Conservation (phyloP, 345 rosid genomes). For the Erucastrum elatum region DNA sequence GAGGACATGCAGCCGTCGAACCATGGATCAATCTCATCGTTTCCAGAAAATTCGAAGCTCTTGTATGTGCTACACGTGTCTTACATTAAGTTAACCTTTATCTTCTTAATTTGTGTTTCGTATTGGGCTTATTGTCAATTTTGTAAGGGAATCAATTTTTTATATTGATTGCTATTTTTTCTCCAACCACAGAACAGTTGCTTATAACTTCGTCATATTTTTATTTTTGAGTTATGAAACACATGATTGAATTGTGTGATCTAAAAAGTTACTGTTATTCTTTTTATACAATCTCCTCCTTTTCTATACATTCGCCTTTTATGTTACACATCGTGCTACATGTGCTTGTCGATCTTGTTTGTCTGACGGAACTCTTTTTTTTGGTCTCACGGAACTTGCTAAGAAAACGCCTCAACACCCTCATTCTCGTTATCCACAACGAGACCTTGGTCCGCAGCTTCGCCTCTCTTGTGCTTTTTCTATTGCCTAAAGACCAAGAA, state of each 20-base stretch:
- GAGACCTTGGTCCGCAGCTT: constrained; percentile 69
- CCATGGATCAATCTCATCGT: not conserved
- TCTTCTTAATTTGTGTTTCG: too few relatives aligned
- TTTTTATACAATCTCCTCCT: not conserved
- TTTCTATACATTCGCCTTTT: constrained; percentile 55
- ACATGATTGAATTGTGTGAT: not conserved
- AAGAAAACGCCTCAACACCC: constrained; percentile 63
- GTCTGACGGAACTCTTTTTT: constrained; percentile 48
- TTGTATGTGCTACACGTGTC: too few relatives aligned
- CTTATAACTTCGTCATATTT: not conserved
- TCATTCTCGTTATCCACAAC: constrained; percentile 79
- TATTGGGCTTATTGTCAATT: too few relatives aligned
- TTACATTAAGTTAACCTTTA: too few relatives aligned
- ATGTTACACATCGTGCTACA: constrained; percentile 83
- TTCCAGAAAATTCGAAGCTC: not conserved
- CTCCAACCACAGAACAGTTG: too few relatives aligned
- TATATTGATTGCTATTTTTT: too few relatives aligned
- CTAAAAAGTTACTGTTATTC: not conserved
- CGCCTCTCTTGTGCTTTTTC: constrained; percentile 80
- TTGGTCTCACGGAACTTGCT: constrained; percentile 53
- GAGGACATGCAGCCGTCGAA: not conserved
- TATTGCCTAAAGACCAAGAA: constrained; percentile 50
- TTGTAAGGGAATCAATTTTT: too few relatives aligned
- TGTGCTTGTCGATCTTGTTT: constrained; percentile 73
- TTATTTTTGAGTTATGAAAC: not conserved